Conservation (phyloP, 352 stramenopile species). For the Pythium plurisporium region DNA sequence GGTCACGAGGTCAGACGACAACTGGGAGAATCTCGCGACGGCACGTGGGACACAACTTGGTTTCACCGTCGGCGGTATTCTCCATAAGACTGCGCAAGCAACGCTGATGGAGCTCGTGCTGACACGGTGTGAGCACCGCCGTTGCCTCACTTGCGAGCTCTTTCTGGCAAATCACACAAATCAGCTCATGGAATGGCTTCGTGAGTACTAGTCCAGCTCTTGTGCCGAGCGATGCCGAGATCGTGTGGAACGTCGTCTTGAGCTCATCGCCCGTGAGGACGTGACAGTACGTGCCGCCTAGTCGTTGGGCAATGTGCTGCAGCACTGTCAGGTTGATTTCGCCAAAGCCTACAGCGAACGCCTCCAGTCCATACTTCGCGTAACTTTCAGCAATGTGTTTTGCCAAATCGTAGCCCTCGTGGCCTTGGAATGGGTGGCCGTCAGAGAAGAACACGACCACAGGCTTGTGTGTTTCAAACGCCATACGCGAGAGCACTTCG, state of each 20-base stretch:
- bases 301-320: conserved; percentile 41
- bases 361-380: conserved; percentile 50
- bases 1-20: neutral
- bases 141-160: conserved; percentile 49
- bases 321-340: conserved; percentile 57
- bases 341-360: conserved; percentile 71
- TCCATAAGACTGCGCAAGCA: conserved; percentile 25
- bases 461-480: conserved; percentile 57
- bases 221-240: conserved; percentile 65
- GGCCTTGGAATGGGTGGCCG: conserved; percentile 56
- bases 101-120: conserved; percentile 46
- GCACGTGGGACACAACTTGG: conserved; percentile 13
- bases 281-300: conserved; percentile 62
- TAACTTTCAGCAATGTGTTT: conserved; percentile 49
- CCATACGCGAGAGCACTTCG: conserved; percentile 64
- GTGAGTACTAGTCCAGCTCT: conserved; percentile 49
- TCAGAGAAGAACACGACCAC: conserved; percentile 80
- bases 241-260: conserved; percentile 70
- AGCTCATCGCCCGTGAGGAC: conserved; percentile 61
- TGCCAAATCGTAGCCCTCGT: conserved; percentile 43
- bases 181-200: conserved; percentile 52
- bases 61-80: neutral
- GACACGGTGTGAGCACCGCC: conserved; percentile 34
- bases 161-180: conserved; percentile 59
- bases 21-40: conserved; percentile 1